Evolutionary conservation across 2,329 filamentous ascomycete species (phyloP), one percentile per base, ranked within the genome.

Genomic region (Mycogone perniciosa): DNA sequence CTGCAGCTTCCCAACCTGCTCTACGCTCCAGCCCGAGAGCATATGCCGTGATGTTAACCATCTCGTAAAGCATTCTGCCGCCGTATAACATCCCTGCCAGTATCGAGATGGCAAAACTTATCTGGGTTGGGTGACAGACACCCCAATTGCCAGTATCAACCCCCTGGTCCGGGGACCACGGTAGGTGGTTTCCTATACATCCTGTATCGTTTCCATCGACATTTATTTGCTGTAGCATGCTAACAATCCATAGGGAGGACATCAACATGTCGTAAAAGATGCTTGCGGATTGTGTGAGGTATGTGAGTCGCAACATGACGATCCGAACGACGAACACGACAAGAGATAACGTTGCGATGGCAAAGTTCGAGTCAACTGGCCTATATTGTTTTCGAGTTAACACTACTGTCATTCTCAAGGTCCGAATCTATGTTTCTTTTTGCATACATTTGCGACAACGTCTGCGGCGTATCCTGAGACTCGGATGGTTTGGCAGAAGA

Each of bases 251-350:
- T 0, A 68, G 54, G 2, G 34, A 26, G 2, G 56, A 46, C 33
- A 69, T 59, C 1, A 64, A 48, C 10, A 54, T 7, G 37, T 67
- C 66, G 56, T 68, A 68, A 2, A 62, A 30, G 2, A 61, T 39
- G 39, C 58, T 59, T 6, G 58, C 54, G 46, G 52, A 61, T 29
- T 54, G 54, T 0, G 61, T 57, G 3, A 64, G 51, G 53, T 61
- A 62, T 7, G 45, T 46, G 43, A 64, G 49, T 11, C 53, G 51
- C 3, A 54, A 44, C 48, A 64, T 60, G 38, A 54, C 43, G 13
- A 56, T 44, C 20, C 64, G 62, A 13, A 58, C 56, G 41, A 62
- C 35, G 44, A 64, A 54, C 10, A 67, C 48, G 47, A 62, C 54
- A 13, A 62, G 43, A n/a, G 60, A 57, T 4, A 68, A 58, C n/a